Conservation (phyloP, 495 filamentous ascomycete genomes). For the Daldinia decipiens region DNA sequence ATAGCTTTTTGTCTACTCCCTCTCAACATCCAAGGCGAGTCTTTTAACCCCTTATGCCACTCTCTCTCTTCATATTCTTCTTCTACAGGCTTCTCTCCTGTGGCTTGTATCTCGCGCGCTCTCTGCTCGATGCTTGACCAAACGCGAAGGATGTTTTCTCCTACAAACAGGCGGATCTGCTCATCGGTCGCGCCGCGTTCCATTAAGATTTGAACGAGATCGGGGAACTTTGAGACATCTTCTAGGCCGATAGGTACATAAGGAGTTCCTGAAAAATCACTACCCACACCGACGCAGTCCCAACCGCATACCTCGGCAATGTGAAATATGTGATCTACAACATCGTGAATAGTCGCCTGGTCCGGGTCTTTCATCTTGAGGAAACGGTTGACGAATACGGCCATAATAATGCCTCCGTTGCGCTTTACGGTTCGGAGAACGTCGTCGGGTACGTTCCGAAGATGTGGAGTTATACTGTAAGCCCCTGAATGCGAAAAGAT, state of each 20-base stretch:
- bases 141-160: conserved; percentile 61
- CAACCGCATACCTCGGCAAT: conserved; percentile 67
- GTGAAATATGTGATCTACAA: conserved; percentile 70
- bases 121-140: conserved; percentile 35
- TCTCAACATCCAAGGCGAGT: conserved; percentile 36
- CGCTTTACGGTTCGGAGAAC: conserved; percentile 64
- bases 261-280: conserved; percentile 71
- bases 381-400: conserved; percentile 70
- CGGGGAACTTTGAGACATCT: conserved; percentile 42
- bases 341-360: conserved; percentile 69
- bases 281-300: conserved; percentile 69
- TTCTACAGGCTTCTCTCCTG: conserved; percentile 34
- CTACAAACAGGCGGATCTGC: conserved; percentile 62
- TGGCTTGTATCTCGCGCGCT: conserved; percentile 37
- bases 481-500: conserved; percentile 69
- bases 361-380: conserved; percentile 64
- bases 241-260: conserved; percentile 63
- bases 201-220: conserved; percentile 45
- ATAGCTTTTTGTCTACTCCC: conserved; percentile 34
- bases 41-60: conserved; percentile 37
- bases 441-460: conserved; percentile 70
- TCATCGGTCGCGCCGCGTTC: conserved; percentile 62
- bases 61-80: conserved; percentile 36
- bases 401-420: conserved; percentile 68
- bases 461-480: conserved; percentile 63